These are phyloP conservation scores for Trichoderma semiorbis DNA, from an alignment of 2,329 filamentous ascomycete genomes.

Conservation along the genomic window DNA sequence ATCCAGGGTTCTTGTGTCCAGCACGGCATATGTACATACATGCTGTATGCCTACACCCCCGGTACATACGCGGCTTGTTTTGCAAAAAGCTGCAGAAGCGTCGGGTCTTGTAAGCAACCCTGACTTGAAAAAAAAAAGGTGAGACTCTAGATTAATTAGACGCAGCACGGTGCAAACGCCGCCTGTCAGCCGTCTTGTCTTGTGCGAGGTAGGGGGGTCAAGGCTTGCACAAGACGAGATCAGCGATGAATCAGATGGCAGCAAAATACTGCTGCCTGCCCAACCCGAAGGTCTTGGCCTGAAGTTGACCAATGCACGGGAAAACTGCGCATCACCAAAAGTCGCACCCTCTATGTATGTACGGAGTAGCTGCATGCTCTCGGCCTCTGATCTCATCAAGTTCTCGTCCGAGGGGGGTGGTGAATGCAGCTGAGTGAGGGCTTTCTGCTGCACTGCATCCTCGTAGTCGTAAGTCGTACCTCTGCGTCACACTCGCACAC, in stretches of 20 bases:
- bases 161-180: not conserved
- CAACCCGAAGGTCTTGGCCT: not conserved
- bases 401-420: not conserved
- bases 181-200: constrained; percentile 2
- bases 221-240: not conserved
- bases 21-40: constrained; percentile 6
- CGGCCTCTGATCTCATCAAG: not conserved
- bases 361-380: not conserved
- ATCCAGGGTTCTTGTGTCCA: not conserved
- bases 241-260: constrained; percentile 7
- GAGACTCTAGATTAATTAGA: constrained; percentile 7
- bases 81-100: not conserved
- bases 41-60: not conserved
- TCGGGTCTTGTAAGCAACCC: constrained; percentile 1
- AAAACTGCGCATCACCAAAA: not conserved
- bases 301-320: not conserved
- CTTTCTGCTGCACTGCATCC: not conserved
- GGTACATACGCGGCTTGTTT: not conserved
- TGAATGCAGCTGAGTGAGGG: not conserved
- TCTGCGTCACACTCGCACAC: not conserved
- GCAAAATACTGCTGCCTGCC: constrained; percentile 15
- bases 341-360: not conserved
- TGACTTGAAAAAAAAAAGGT: not conserved
- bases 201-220: not conserved
- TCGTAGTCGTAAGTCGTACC: not conserved